Base-by-base conservation (phyloP, 768 basidiomycete genomes). In the Lentinula detonsa region DNA sequence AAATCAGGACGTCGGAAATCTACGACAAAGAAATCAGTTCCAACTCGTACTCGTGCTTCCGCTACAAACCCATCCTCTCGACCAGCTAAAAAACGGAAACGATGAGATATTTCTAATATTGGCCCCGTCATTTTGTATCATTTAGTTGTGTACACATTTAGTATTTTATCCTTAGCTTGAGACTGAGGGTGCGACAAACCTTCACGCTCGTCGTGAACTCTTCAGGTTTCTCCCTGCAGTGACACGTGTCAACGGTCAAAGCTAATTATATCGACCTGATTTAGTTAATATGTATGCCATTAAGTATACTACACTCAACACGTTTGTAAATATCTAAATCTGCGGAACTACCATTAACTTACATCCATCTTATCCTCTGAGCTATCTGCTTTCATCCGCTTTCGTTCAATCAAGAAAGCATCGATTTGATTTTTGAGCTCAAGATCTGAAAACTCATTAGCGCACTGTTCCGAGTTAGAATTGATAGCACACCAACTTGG, bases 361-460 rank as follows among this genome's bases (percentile, higher is more conserved):
- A 59, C 35, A 16, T 59, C 48, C 58, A 62, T 56, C 6, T 13
- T 34, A 54, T 59, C 49, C 52, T 21, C 40, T n/a, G 52, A 39
- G 2, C 35, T 28, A 51, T 35, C 35, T 23, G 67, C 68, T 43
- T 65, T 69, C 37, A 69, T 76, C 63, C 77, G 80, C 61, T 80
- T 77, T 61, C 86, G 78, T 64, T 90, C 88, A 15, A 71, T 71
- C 48, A 91, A 72, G 70, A 87, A 95, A 2, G 77, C 79, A 52
- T 90, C 84, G 67, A 96, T 95, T 65, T 81, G 83, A 15, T 78
- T 80, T 69, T 90, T 91, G 60, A 95, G 74, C 64, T 90, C 91
- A 0, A 73, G 69, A 65, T 89, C 92, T 85, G 68, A 67, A 60
- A 21, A 55, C 59, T 45, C 33, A 13, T 59, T 34, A 61, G 63